Conservation (phyloP, 768 basidiomycete species). For the Inosperma sp. region DNA sequence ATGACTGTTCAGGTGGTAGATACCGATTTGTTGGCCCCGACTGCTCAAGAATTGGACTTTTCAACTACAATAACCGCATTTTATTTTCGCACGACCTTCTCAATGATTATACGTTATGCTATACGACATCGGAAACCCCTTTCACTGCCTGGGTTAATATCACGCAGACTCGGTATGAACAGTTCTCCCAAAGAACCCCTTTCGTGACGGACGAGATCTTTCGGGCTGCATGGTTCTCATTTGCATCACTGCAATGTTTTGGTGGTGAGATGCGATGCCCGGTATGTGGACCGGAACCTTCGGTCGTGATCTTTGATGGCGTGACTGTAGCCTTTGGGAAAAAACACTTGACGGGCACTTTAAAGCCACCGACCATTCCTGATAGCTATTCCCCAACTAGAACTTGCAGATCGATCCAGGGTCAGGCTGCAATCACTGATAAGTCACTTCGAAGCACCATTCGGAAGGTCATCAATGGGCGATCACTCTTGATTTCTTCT, state of each 20-base stretch:
- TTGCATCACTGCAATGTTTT: slow-evolving; percentile 19
- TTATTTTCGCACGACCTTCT: slow-evolving; percentile 31
- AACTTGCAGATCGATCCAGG: neutral
- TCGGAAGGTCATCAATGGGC: no score
- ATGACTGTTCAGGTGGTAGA: no score
- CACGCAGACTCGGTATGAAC: slow-evolving; percentile 20
- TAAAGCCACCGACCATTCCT: slow-evolving; percentile 25
- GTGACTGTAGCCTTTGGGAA: no score
- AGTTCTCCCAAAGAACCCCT: neutral
- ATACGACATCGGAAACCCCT: slow-evolving; percentile 31
- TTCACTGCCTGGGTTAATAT: slow-evolving; percentile 26
- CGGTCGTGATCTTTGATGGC: no score
- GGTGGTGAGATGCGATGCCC: slow-evolving; percentile 24
- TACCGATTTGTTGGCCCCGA: no score
- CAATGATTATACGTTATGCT: slow-evolving; percentile 30
- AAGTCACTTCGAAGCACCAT: neutral
- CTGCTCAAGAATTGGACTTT: no score
- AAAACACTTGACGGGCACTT: no score
- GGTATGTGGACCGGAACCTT: slow-evolving; percentile 23
- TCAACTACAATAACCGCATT: no score
- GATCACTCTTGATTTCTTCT: no score
- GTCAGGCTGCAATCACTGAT: neutral
- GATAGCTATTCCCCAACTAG: slow-evolving; percentile 5
- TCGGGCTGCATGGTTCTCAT: slow-evolving; percentile 31
- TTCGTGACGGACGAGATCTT: slow-evolving; percentile 30